Percentiles rank a stretch among this genome's conserved stretches.
Conservation (phyloP, 352 stramenopile genomes). For the Elongisporangium prolatum region DNA sequence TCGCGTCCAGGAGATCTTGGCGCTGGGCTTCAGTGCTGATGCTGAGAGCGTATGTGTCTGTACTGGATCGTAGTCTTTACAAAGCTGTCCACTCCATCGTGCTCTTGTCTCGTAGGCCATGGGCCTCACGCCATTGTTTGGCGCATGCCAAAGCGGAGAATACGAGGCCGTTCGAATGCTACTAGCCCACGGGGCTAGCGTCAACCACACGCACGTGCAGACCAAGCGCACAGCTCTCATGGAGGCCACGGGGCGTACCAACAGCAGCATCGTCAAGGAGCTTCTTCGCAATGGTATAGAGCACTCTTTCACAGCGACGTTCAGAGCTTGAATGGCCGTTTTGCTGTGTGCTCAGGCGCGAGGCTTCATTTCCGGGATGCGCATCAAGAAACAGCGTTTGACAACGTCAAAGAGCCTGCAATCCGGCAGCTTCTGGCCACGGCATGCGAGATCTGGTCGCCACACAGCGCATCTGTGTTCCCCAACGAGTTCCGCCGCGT, state of each 20-base stretch:
- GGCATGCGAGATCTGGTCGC: conserved; percentile 31
- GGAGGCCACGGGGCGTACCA: conserved; percentile 44
- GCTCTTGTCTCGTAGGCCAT: conserved; percentile 33
- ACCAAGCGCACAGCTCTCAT: conserved; percentile 56
- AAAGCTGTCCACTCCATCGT: neutral
- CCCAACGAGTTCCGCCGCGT: conserved; percentile 38
- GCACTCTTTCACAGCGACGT: neutral
- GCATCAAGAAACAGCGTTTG: conserved; percentile 42
- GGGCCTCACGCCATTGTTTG: conserved; percentile 59
- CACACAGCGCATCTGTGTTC: conserved; percentile 35
- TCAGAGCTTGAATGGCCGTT: neutral
- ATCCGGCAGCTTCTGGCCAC: conserved; percentile 27
- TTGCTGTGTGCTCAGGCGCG: conserved; percentile 21
- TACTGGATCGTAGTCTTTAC: neutral
- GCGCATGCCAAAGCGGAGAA: conserved; percentile 44
- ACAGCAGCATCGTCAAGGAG: conserved; percentile 33
- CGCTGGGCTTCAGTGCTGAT: conserved; percentile 47
- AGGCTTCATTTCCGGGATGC: conserved; percentile 31
- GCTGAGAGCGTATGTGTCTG: conserved; percentile 40
- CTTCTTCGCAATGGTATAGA: conserved; percentile 53
- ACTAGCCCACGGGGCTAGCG: conserved; percentile 32
- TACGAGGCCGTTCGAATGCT: conserved; percentile 41
- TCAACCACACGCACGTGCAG: conserved; percentile 50
- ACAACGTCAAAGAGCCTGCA: conserved; percentile 27
- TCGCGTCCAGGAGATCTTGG: conserved; percentile 39